phyloP scores from a whole-genome alignment of 352 stramenopile genomes.

The Phytopythium delawarense region DNA sequence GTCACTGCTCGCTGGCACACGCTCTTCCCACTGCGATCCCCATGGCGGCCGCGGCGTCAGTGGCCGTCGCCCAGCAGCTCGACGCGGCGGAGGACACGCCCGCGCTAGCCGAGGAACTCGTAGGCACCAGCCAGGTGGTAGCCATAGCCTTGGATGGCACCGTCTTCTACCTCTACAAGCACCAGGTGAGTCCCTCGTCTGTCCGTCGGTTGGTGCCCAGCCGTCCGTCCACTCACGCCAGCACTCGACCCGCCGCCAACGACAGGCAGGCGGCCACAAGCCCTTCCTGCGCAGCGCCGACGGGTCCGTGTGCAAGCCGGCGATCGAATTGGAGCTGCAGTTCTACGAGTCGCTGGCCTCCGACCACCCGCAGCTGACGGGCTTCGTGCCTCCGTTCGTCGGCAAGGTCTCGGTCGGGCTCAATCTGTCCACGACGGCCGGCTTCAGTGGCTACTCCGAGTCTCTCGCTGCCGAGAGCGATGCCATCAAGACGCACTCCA shows the following conservation, averaged over 20 bases:
- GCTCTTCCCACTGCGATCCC: background rate
- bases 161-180: slow-evolving; percentile 74
- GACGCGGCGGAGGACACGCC: background rate
- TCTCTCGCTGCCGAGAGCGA: background rate
- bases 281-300: slow-evolving; percentile 54
- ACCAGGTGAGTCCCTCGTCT: slow-evolving; percentile 37
- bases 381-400: slow-evolving; percentile 65
- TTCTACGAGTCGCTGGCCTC: slow-evolving; percentile 65
- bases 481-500: slow-evolving; percentile 6
- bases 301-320: slow-evolving; percentile 76
- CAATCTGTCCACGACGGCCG: slow-evolving; percentile 8
- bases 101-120: slow-evolving; percentile 12
- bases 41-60: background rate
- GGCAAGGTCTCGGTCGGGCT: slow-evolving; percentile 63
- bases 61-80: background rate
- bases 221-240: background rate
- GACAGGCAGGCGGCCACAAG: slow-evolving; percentile 67
- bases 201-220: no score
- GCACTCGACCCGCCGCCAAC: background rate
- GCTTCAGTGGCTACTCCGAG: background rate
- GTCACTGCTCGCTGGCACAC: background rate
- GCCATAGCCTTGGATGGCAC: slow-evolving; percentile 58
- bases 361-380: slow-evolving; percentile 49
- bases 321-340: slow-evolving; percentile 62
- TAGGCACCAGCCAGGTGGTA: slow-evolving; percentile 55